phyloP scores from a whole-genome alignment of 768 basidiomycete species.

The Russula brevipes region DNA sequence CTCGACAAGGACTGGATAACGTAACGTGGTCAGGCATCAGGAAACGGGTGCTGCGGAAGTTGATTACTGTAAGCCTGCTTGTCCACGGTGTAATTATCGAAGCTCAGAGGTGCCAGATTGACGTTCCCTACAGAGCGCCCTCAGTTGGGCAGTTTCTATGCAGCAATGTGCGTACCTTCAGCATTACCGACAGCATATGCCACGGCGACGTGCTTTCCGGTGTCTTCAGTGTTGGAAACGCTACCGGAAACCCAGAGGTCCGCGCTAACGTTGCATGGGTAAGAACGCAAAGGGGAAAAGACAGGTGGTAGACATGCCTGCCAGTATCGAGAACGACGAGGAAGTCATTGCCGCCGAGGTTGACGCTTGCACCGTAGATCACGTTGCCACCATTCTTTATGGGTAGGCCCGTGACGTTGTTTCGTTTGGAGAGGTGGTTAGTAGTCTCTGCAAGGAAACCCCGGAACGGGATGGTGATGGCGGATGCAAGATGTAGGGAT shows the following conservation, averaged over 20 bases:
- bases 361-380: slow-evolving; percentile 68
- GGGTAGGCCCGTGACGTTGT: slow-evolving; percentile 32
- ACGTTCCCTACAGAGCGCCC: slow-evolving; percentile 43
- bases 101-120: slow-evolving; percentile 45
- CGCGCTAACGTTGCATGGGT: slow-evolving; percentile 41
- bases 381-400: slow-evolving; percentile 64
- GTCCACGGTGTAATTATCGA: slow-evolving; percentile 53
- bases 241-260: slow-evolving; percentile 65
- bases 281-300: neutral
- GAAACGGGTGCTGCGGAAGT: neutral
- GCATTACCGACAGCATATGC: slow-evolving; percentile 68
- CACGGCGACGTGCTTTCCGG: slow-evolving; percentile 52
- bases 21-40: neutral
- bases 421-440: slow-evolving; percentile 4
- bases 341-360: slow-evolving; percentile 52
- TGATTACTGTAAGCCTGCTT: slow-evolving; percentile 64
- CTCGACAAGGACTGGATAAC: slow-evolving; percentile 50
- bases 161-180: slow-evolving; percentile 39
- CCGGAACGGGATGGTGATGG: slow-evolving; percentile 15
- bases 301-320: slow-evolving; percentile 43
- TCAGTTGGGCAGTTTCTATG: neutral
- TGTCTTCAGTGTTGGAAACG: slow-evolving; percentile 47
- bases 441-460: neutral
- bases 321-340: slow-evolving; percentile 72
- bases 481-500: slow-evolving; percentile 9